Conservation (phyloP, 2,329 filamentous ascomycete genomes). For the Curvularia verruculosa region DNA sequence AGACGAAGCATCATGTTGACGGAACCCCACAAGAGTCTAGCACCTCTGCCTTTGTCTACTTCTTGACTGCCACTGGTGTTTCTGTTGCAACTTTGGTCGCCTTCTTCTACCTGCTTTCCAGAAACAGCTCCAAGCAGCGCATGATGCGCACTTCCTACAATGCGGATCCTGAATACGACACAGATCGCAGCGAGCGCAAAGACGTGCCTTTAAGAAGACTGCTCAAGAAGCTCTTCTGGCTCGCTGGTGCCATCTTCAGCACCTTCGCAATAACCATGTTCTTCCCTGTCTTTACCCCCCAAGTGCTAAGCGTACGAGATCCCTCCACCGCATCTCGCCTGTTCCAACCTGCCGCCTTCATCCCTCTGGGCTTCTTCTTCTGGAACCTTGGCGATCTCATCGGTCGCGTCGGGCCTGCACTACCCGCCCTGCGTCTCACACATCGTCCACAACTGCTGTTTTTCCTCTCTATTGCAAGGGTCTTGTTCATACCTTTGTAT, state of each 20-base stretch:
- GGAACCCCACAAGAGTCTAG: constrained; percentile 53
- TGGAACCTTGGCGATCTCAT: constrained; percentile 91
- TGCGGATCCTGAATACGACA: constrained; percentile 32
- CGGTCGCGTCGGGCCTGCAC: constrained; percentile 72
- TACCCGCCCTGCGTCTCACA: constrained; percentile 62
- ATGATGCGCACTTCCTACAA: constrained; percentile 29
- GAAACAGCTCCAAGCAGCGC: constrained; percentile 48
- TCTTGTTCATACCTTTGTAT: constrained; percentile 82
- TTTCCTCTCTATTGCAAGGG: constrained; percentile 66
- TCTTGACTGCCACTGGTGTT: constrained; percentile 82
- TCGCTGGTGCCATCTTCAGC: constrained; percentile 76
- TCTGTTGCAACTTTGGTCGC: constrained; percentile 72
- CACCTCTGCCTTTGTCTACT: constrained; percentile 85
- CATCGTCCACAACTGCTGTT: constrained; percentile 72
- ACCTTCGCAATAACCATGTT: constrained; percentile 90
- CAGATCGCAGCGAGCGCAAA: constrained; percentile 45
- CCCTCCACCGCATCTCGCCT: constrained; percentile 59
- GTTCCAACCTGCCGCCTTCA: constrained; percentile 77
- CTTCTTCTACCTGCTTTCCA: constrained; percentile 74
- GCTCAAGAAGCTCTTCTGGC: constrained; percentile 78
- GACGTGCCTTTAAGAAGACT: constrained; percentile 67
- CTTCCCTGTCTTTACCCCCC: constrained; percentile 85
- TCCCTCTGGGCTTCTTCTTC: constrained; percentile 86
- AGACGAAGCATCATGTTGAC: constrained; percentile 48
- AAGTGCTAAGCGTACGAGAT: constrained; percentile 52